phyloP scores from a whole-genome alignment of 805 yeast genomes.

The Naumovozyma dairenensis region DNA sequence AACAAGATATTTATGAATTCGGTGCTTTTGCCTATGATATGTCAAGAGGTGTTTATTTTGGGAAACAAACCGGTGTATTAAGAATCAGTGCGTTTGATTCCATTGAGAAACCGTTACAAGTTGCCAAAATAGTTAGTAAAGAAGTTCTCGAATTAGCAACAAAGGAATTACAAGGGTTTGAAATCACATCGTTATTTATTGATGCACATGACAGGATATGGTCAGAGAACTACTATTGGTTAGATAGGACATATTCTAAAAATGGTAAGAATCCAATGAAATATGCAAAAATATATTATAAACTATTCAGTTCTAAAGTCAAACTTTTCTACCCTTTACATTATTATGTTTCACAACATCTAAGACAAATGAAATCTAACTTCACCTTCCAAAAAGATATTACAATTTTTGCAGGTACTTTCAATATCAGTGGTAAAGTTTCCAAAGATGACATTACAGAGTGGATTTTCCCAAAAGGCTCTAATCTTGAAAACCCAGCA shows the following conservation, averaged over 20 bases:
- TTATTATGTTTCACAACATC: slow-evolving; percentile 65
- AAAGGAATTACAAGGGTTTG: slow-evolving; percentile 34
- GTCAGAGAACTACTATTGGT: slow-evolving; percentile 88
- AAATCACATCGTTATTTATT: slow-evolving; percentile 39
- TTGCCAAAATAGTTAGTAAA: slow-evolving; percentile 58
- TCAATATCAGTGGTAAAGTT: slow-evolving; percentile 69
- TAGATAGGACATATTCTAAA: slow-evolving; percentile 62
- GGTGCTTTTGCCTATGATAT: slow-evolving; percentile 78
- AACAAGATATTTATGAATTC: slow-evolving; percentile 61
- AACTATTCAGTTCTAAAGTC: slow-evolving; percentile 35
- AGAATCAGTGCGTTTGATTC: slow-evolving; percentile 86
- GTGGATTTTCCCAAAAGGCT: slow-evolving; percentile 68
- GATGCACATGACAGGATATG: slow-evolving; percentile 68
- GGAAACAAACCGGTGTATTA: slow-evolving; percentile 85
- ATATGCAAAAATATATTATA: slow-evolving; percentile 22
- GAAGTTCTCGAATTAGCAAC: slow-evolving; percentile 44
- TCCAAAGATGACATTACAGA: slow-evolving; percentile 47
- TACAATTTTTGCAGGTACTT: slow-evolving; percentile 71
- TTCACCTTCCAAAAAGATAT: slow-evolving; percentile 57
- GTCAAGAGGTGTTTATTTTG: slow-evolving; percentile 44
- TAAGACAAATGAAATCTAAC: slow-evolving; percentile 38
- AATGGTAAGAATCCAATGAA: slow-evolving; percentile 25
- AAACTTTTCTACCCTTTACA: slow-evolving; percentile 80
- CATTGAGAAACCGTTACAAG: slow-evolving; percentile 74
- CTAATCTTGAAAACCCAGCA: slow-evolving; percentile 30